Percentiles rank a stretch among this genome's conserved stretches.
Evolutionary conservation across 129 eudicot species (phyloP).

Genomic region (Ambrosia artemisiifolia): DNA sequence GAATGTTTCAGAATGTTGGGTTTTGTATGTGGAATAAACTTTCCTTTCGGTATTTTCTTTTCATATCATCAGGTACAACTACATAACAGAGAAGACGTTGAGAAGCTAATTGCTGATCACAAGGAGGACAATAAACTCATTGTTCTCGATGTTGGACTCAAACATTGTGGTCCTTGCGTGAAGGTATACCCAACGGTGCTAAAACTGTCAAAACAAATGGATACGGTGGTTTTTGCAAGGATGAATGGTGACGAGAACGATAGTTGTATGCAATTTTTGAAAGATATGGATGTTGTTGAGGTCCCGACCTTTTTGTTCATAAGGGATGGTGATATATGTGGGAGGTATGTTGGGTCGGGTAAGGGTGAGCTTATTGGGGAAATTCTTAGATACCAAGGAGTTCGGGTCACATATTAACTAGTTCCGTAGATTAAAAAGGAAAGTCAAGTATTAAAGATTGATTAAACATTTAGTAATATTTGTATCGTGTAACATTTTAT

Average conservation of each 20-base stretch:
- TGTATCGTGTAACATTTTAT: slow-evolving; percentile 12
- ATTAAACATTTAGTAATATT: background rate
- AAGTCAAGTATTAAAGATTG: background rate
- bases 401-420: slow-evolving; percentile 71
- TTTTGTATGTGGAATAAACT: background rate
- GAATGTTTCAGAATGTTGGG: background rate
- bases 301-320: slow-evolving; percentile 96
- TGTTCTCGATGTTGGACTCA: slow-evolving; percentile 83
- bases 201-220: slow-evolving; percentile 81
- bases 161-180: slow-evolving; percentile 97
- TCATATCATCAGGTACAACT: slow-evolving; percentile 46
- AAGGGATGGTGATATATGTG: slow-evolving; percentile 83
- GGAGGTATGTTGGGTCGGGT: slow-evolving; percentile 96
- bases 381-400: slow-evolving; percentile 95
- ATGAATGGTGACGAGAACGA: slow-evolving; percentile 96
- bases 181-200: slow-evolving; percentile 95
- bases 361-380: slow-evolving; percentile 95
- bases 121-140: slow-evolving; percentile 49
- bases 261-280: slow-evolving; percentile 88
- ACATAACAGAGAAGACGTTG: slow-evolving; percentile 70
- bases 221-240: slow-evolving; percentile 70
- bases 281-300: slow-evolving; percentile 81
- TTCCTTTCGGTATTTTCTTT: background rate
- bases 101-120: slow-evolving; percentile 61
- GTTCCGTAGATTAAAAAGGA: background rate